Evolutionary conservation across 1,284 basidiomycete genomes (phyloP).

Genomic region (Trichosporon inkin): DNA sequence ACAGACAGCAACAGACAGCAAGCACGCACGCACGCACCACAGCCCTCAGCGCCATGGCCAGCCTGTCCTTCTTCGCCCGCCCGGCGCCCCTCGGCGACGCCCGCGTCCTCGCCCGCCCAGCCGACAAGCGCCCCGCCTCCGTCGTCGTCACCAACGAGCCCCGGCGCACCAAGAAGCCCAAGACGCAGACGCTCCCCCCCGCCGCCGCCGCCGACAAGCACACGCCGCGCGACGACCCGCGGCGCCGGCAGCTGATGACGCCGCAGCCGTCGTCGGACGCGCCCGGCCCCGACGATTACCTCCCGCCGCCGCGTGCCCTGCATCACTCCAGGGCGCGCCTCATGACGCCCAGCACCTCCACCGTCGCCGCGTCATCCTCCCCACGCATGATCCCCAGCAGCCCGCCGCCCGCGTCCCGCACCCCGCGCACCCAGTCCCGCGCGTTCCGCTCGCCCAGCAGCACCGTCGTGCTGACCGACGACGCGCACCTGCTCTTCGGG

Average conservation of each 20-base stretch:
- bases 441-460: no score
- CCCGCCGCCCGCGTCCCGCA: constrained; percentile 23
- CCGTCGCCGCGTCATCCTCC: constrained; percentile 43
- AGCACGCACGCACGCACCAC: neutral
- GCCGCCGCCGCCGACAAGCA: no score
- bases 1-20: neutral
- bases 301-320: constrained; percentile 9
- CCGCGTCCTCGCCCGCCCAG: neutral
- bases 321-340: constrained; percentile 19
- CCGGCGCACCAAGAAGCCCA: neutral
- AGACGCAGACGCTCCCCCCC: no score
- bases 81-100: neutral
- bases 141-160: constrained; percentile 1
- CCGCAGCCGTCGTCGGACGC: constrained; percentile 23
- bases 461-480: constrained; percentile 21
- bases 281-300: constrained; percentile 26
- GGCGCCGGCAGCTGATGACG: constrained; percentile 16
- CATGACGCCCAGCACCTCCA: constrained; percentile 42
- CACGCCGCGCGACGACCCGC: neutral
- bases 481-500: constrained; percentile 38
- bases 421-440: neutral
- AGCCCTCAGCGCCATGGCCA: neutral
- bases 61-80: constrained; percentile 7
- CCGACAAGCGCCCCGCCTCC: neutral
- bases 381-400: constrained; percentile 28